Conservation (phyloP, 2,329 filamentous ascomycete genomes). For the Conoideocrella luteorostrata region DNA sequence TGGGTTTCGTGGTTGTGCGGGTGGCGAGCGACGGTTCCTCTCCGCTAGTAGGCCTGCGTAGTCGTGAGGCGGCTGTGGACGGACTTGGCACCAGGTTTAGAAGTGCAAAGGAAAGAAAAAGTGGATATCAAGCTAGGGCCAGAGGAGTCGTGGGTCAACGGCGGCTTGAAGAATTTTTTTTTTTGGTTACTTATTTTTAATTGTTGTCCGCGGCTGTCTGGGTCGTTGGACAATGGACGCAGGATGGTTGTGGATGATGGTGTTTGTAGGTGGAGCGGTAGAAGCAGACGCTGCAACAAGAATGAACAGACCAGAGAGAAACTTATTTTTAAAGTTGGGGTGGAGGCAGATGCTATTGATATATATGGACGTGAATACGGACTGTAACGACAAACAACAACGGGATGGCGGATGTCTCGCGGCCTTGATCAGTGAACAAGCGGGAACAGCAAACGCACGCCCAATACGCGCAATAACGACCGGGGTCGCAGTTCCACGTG, state of each 20-base stretch:
- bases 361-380: too few species aligned
- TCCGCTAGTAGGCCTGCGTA: slow-evolving; percentile 1
- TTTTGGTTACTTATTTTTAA: too few species aligned
- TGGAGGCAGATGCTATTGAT: slow-evolving; percentile 4
- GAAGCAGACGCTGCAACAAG: too few species aligned
- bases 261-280: too few species aligned
- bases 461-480: slow-evolving; percentile 6
- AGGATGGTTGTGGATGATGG: too few species aligned
- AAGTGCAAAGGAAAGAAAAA: slow-evolving; percentile 3
- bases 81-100: slow-evolving; percentile 4
- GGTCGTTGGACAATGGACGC: too few species aligned
- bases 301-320: too few species aligned
- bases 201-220: too few species aligned
- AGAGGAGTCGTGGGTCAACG: background rate
- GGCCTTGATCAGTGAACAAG: slow-evolving; percentile 1
- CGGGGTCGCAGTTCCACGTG: slow-evolving; percentile 8
- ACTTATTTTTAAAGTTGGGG: background rate
- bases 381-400: background rate
- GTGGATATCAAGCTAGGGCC: background rate
- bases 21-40: slow-evolving; percentile 2
- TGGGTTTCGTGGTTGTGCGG: background rate
- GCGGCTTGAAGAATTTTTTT: slow-evolving; percentile 1
- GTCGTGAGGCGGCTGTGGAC: slow-evolving; percentile 4
- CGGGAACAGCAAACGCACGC: slow-evolving; percentile 4
- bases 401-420: background rate